Evolutionary conservation across 2,329 filamentous ascomycete species (phyloP).

Genomic region (Botrytis cinerea): DNA sequence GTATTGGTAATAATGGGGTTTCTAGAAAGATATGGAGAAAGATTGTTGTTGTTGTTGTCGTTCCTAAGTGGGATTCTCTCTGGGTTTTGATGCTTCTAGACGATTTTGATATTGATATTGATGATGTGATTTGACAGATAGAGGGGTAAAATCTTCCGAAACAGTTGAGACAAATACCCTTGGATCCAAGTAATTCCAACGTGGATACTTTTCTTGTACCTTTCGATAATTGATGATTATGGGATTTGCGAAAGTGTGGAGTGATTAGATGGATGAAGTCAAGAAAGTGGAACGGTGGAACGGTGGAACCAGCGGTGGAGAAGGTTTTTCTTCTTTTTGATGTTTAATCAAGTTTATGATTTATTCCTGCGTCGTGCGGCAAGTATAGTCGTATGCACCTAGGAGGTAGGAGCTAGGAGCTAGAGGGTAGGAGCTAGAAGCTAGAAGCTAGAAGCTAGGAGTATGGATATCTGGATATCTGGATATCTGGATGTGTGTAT

Average conservation of each 20-base stretch:
- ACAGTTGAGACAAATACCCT: neutral
- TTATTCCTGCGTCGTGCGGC: neutral
- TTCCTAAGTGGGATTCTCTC: constrained; percentile 9
- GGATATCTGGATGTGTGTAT: neutral
- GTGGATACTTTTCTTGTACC: neutral
- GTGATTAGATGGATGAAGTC: constrained; percentile 4
- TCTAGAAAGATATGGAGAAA: constrained; percentile 15
- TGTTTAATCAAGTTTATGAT: constrained; percentile 8
- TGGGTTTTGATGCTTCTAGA: neutral
- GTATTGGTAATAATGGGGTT: neutral
- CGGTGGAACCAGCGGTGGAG: constrained; percentile 7
- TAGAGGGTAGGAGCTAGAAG: neutral
- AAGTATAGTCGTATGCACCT: neutral
- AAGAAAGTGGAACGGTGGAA: constrained; percentile 10
- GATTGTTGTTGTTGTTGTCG: neutral
- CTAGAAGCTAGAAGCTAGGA: too few species aligned
- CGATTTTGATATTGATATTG: neutral
- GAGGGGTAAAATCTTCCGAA: constrained; percentile 8
- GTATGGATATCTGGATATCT: neutral
- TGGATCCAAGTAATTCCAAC: neutral
- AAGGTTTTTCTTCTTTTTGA: neutral
- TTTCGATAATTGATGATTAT: constrained; percentile 1
- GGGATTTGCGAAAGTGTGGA: constrained; percentile 13
- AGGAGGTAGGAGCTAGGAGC: neutral
- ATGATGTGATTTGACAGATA: constrained; percentile 15